Base-by-base conservation (phyloP, 345 rosid genomes). In the Aethionema arabicum region DNA sequence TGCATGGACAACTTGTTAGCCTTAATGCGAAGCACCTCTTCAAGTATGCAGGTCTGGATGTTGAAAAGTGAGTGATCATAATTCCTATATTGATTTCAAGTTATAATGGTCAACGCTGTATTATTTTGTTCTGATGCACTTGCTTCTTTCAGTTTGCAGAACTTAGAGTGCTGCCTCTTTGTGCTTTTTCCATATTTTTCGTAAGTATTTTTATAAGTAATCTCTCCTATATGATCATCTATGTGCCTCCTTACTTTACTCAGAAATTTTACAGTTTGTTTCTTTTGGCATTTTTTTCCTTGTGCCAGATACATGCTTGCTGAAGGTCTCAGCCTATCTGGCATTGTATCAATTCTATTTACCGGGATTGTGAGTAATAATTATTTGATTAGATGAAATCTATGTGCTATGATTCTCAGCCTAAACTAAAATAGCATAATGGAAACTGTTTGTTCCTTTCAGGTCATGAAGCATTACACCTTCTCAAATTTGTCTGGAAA, bases 311-410 rank as follows among this genome's bases (percentile, higher is more conserved):
- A 93, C 83, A 90, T 93, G 99, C 99, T 93, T 67, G 96, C 96
- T 37, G 99, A 93, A 84, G 99, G 99, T 76, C 88, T 93, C 75
- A 84, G 99, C 61, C 97, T 93, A 60, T 87, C 99, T 70, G 99
- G 99, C 69, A 93, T 93, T 40, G 99, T 90, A 65, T 90, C 99
- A 1, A 93, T 93, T 78, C 72, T 93, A 67, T 93, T 90, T 76
- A 93, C 99, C 4, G 99, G 97, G 76, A 90, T 93, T 41, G 97
- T 93, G 68, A 90, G 99, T 70, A 37, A 39, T 6, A 39, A 39
- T 6, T 40, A 53, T 54, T 60, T 2, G 30, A 14, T 47, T 52
- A 47, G 16, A 29, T 61, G 52, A 32, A 8, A 5, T 27, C 2
- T 59, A 11, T 66, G 62, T 12, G 29, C 11, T 36, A 41, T 35